Conservation (phyloP, 2,329 filamentous ascomycete genomes). For the Verticillium klebahnii region DNA sequence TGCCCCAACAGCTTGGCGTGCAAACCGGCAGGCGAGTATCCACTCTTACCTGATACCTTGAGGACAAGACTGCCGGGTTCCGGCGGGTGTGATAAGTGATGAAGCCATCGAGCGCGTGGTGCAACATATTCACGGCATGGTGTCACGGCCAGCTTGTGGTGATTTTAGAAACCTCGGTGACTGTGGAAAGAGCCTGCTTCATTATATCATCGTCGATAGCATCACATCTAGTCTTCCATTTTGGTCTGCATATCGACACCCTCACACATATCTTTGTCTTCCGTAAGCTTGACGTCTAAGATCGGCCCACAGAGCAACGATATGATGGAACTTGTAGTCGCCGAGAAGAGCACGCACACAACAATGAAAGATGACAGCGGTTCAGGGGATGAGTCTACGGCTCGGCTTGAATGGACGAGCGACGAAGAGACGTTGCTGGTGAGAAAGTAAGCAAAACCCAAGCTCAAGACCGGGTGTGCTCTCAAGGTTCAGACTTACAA, state of each 20-base stretch:
- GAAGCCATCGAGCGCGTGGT: background rate
- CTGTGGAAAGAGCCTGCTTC: background rate
- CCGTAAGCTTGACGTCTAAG: background rate
- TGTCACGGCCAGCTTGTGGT: background rate
- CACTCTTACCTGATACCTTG: too few relatives aligned
- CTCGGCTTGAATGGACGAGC: constrained; percentile 14
- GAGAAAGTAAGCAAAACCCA: constrained; percentile 15
- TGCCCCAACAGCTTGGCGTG: too few relatives aligned
- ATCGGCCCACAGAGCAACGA: background rate
- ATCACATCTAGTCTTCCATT: too few relatives aligned
- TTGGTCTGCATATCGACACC: background rate
- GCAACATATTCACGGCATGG: background rate
- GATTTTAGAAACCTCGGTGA: background rate
- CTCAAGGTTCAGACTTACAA: background rate
- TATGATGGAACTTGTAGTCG: background rate
- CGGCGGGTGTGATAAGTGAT: background rate
- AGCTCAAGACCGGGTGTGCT: background rate
- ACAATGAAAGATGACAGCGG: background rate
- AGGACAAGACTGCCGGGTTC: background rate
- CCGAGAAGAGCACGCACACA: background rate
- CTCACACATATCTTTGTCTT: too few relatives aligned
- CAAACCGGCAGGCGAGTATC: too few relatives aligned
- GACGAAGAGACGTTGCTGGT: constrained; percentile 19
- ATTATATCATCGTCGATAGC: background rate
- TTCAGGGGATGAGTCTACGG: background rate